These are phyloP conservation scores for Diplodia seriata DNA, from an alignment of 2,329 filamentous ascomycete species.

Conservation along the genomic window DNA sequence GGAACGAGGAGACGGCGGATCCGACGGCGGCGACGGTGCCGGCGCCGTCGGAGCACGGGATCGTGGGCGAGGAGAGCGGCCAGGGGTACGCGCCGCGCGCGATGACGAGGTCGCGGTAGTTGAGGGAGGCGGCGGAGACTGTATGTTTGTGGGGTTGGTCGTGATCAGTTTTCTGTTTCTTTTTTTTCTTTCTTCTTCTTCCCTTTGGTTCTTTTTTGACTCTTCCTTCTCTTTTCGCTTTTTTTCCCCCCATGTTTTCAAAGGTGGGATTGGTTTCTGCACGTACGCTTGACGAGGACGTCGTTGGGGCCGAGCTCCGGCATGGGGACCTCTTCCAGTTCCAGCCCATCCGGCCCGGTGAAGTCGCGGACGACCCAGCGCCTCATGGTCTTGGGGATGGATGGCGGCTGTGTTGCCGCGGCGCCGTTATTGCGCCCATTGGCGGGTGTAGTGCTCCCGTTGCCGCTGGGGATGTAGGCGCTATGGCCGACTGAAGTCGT, in stretches of 20 bases:
- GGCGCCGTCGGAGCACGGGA: conserved; percentile 66
- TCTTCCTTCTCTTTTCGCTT: not conserved
- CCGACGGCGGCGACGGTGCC: conserved; percentile 69
- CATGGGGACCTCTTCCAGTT: conserved; percentile 54
- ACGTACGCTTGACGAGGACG: conserved; percentile 69
- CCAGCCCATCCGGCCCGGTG: conserved; percentile 10
- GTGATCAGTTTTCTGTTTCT: not conserved
- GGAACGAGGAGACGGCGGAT: conserved; percentile 61
- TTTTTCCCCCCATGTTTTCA: no score
- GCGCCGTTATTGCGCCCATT: not conserved
- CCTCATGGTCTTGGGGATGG: conserved; percentile 10
- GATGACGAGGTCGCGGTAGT: conserved; percentile 59
- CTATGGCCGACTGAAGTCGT: not conserved
- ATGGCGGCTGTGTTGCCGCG: not conserved
- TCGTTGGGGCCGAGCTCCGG: conserved; percentile 72
- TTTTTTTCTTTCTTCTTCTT: not conserved
- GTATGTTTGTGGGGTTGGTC: not conserved
- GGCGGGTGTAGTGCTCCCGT: not conserved
- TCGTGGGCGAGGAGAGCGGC: conserved; percentile 45
- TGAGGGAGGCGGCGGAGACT: conserved; percentile 58
- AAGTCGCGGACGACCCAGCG: conserved; percentile 23
- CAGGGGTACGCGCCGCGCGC: conserved; percentile 49
- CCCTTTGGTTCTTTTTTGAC: not conserved
- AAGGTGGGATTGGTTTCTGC: not conserved
- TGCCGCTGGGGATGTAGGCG: not conserved